Conservation (phyloP, 2,329 filamentous ascomycete genomes). For the Exophiala sideris region DNA sequence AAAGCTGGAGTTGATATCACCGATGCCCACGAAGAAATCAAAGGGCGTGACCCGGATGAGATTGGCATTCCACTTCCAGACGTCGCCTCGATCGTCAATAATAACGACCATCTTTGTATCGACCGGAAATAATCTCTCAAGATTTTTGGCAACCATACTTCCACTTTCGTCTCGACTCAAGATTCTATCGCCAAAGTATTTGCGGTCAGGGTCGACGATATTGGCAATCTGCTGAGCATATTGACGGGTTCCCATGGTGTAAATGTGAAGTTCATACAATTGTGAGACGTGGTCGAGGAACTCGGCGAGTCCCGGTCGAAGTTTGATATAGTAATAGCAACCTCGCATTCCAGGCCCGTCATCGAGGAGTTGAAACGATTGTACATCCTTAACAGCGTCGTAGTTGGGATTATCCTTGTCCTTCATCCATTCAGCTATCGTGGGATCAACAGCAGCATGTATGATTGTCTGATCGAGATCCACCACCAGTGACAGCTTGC, state of each 20-base stretch:
- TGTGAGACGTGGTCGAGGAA: slow-evolving; percentile 76
- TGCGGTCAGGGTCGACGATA: slow-evolving; percentile 86
- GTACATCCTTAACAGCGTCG: slow-evolving; percentile 82
- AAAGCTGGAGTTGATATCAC: slow-evolving; percentile 98
- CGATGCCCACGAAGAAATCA: slow-evolving; percentile 96
- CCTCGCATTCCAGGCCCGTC: slow-evolving; percentile 71
- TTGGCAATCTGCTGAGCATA: slow-evolving; percentile 89
- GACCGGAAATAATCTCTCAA: slow-evolving; percentile 88
- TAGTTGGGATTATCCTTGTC: slow-evolving; percentile 88
- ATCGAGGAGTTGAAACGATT: slow-evolving; percentile 82
- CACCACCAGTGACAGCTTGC: slow-evolving; percentile 89
- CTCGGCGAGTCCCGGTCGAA: slow-evolving; percentile 77
- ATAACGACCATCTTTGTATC: slow-evolving; percentile 99
- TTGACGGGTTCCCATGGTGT: slow-evolving; percentile 98
- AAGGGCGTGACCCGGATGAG: slow-evolving; percentile 93
- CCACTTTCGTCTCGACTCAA: slow-evolving; percentile 97
- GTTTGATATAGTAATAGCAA: slow-evolving; percentile 98
- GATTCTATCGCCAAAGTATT: slow-evolving; percentile 88
- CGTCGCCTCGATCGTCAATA: slow-evolving; percentile 93
- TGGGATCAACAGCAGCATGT: slow-evolving; percentile 94
- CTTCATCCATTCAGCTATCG: slow-evolving; percentile 90
- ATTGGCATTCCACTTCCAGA: slow-evolving; percentile 91
- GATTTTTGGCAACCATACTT: slow-evolving; percentile 82
- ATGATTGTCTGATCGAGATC: slow-evolving; percentile 98
- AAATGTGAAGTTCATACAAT: slow-evolving; percentile 93